A percentile compares a stretch with the other conserved stretches of the same genome.
phyloP scores from a whole-genome alignment of 2,329 filamentous ascomycete genomes.

The Magnaporthiopsis rhizophila region DNA sequence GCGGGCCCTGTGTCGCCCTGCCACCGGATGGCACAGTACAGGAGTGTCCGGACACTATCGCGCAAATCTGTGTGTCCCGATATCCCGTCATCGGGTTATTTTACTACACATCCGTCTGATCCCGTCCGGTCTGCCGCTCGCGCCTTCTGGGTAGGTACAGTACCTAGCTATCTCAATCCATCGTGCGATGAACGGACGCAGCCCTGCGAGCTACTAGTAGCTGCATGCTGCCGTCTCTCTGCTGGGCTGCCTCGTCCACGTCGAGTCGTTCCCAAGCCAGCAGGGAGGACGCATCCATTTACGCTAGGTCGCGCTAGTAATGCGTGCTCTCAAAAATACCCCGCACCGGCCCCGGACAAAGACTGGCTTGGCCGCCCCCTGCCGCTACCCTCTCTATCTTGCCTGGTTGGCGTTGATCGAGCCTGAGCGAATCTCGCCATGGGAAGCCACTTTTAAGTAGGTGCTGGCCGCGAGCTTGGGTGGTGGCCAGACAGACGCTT shows the following conservation, averaged over 20 bases:
- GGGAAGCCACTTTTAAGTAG: too few relatives aligned
- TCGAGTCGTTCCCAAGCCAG: neutral
- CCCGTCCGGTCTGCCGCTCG: neutral
- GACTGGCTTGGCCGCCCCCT: neutral
- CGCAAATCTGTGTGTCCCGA: too few relatives aligned
- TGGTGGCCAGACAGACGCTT: too few relatives aligned
- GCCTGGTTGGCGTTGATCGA: too few relatives aligned
- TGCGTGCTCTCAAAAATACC: neutral
- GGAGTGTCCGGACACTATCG: neutral
- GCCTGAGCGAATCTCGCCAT: too few relatives aligned
- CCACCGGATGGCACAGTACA: neutral
- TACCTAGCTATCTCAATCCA: too few relatives aligned
- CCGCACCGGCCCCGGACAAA: neutral
- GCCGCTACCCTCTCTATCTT: too few relatives aligned
- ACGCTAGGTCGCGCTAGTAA: neutral
- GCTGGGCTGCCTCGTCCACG: neutral
- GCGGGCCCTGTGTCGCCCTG: neutral
- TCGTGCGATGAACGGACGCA: neutral
- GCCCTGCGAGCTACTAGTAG: neutral
- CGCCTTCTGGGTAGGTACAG: too few relatives aligned
- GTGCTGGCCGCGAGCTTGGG: too few relatives aligned
- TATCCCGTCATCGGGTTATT: neutral
- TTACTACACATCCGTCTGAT: neutral
- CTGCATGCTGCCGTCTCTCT: neutral
- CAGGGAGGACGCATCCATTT: neutral